phyloP scores from a whole-genome alignment of 2,329 filamentous ascomycete species.

The Monosporascus sp. region DNA sequence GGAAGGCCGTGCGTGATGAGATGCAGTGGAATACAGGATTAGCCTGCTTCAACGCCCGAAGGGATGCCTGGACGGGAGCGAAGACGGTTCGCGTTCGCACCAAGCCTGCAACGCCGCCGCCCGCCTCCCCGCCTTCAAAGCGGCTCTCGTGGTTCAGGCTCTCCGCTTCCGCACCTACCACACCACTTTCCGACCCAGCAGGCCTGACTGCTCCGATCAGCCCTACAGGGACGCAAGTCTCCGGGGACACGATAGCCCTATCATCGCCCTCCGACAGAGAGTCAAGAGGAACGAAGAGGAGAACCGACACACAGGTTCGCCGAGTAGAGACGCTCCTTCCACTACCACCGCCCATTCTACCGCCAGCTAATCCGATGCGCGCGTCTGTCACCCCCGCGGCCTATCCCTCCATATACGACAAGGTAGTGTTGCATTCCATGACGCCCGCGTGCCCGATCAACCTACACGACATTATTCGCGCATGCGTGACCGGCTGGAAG shows the following conservation, averaged over 20 bases:
- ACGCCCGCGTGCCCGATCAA: slow-evolving; percentile 88
- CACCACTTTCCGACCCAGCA: slow-evolving; percentile 21
- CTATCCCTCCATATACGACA: slow-evolving; percentile 83
- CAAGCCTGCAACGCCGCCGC: slow-evolving; percentile 32
- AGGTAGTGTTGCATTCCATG: slow-evolving; percentile 74
- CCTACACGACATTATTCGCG: slow-evolving; percentile 70
- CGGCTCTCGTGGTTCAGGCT: slow-evolving; percentile 47
- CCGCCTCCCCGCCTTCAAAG: slow-evolving; percentile 37
- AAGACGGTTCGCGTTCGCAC: slow-evolving; percentile 51
- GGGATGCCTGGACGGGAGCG: slow-evolving; percentile 84
- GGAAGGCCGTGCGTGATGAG: slow-evolving; percentile 57
- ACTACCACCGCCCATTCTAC: slow-evolving; percentile 67
- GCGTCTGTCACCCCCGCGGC: slow-evolving; percentile 67
- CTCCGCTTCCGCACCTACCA: slow-evolving; percentile 37
- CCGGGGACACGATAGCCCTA: slow-evolving; percentile 31
- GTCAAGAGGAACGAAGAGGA: slow-evolving; percentile 32
- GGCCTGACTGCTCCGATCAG: slow-evolving; percentile 18
- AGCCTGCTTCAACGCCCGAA: slow-evolving; percentile 69
- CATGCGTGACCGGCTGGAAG: slow-evolving; percentile 88
- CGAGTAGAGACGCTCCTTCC: slow-evolving; percentile 64
- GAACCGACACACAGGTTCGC: slow-evolving; percentile 33
- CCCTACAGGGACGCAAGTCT: slow-evolving; percentile 23
- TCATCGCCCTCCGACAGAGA: slow-evolving; percentile 39
- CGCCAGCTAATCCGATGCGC: slow-evolving; percentile 70
- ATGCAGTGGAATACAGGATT: slow-evolving; percentile 77